phyloP scores from a whole-genome alignment of 768 basidiomycete genomes.

The Trametes meyenii region DNA sequence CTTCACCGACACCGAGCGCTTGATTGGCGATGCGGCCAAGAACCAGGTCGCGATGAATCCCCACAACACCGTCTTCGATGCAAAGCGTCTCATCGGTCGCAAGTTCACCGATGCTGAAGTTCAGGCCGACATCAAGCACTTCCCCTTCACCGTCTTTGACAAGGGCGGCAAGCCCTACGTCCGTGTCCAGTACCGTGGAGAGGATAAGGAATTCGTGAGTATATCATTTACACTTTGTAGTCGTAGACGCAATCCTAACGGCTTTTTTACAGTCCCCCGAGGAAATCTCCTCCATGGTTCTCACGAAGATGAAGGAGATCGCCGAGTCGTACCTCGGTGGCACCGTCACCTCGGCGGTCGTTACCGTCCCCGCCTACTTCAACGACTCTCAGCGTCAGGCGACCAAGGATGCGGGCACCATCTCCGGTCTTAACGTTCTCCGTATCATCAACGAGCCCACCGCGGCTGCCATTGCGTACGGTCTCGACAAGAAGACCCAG shows the following conservation, averaged over 20 bases:
- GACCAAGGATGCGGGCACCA: constrained; percentile 96
- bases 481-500: constrained; percentile 91
- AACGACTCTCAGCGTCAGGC: constrained; percentile 99
- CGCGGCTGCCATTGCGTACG: constrained; percentile 97
- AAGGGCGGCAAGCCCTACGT: constrained; percentile 89
- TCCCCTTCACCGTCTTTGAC: constrained; percentile 91
- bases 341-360: constrained; percentile 85
- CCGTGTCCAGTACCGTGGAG: constrained; percentile 88
- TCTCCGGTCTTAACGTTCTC: constrained; percentile 92
- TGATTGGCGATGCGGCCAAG: constrained; percentile 99
- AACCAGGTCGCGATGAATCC: constrained; percentile 99
- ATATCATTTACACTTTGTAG: background rate
- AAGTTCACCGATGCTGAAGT: constrained; percentile 87
- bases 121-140: constrained; percentile 83
- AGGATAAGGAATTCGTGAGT: constrained; percentile 90
- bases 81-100: constrained; percentile 96
- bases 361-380: constrained; percentile 97
- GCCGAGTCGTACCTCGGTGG: constrained; percentile 95
- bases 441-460: constrained; percentile 99
- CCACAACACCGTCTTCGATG: constrained; percentile 95
- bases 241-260: constrained; percentile 26
- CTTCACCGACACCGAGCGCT: constrained; percentile 92
- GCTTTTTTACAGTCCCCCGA: constrained; percentile 73
- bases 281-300: constrained; percentile 97
- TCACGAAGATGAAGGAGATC: constrained; percentile 97